A percentile compares a stretch with the other conserved stretches of the same genome.
These are phyloP conservation scores for Mycosphaerella sp. DNA, from an alignment of 2,329 filamentous ascomycete genomes.

Conservation along the genomic window DNA sequence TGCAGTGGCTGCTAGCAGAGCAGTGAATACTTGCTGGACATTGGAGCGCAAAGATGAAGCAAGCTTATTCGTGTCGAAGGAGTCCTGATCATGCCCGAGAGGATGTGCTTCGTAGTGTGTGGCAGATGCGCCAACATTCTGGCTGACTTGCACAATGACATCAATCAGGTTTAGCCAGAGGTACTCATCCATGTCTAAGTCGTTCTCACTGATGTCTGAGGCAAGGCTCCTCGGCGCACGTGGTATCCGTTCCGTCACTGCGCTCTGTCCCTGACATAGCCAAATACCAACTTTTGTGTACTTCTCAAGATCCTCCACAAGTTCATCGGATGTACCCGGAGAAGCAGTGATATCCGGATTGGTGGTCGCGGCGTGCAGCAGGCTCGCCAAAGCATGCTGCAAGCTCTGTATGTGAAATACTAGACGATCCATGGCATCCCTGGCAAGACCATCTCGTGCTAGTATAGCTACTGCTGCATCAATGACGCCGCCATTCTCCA, in stretches of 20 bases:
- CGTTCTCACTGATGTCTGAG: slow-evolving; percentile 49
- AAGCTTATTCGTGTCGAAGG: slow-evolving; percentile 55
- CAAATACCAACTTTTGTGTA: slow-evolving; percentile 91
- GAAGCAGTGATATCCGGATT: slow-evolving; percentile 53
- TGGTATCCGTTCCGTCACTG: slow-evolving; percentile 39
- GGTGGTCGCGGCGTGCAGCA: slow-evolving; percentile 58
- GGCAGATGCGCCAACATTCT: slow-evolving; percentile 34
- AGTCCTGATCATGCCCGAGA: slow-evolving; percentile 22
- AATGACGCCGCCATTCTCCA: slow-evolving; percentile 84
- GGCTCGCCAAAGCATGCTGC: slow-evolving; percentile 67
- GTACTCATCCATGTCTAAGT: slow-evolving; percentile 55
- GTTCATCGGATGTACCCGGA: slow-evolving; percentile 62
- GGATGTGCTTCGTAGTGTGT: slow-evolving; percentile 31
- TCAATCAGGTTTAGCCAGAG: slow-evolving; percentile 64
- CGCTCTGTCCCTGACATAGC: slow-evolving; percentile 84
- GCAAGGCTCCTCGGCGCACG: slow-evolving; percentile 34
- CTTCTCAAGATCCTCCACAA: slow-evolving; percentile 74
- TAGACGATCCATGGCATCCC: slow-evolving; percentile 76
- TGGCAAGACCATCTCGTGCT: slow-evolving; percentile 77
- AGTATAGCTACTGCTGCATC: slow-evolving; percentile 90
- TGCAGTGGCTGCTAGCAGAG: slow-evolving; percentile 72
- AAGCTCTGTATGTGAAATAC: slow-evolving; percentile 74
- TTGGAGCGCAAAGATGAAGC: slow-evolving; percentile 64
- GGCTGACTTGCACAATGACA: slow-evolving; percentile 51
- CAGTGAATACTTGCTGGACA: slow-evolving; percentile 87